Base-by-base conservation (phyloP, 805 yeast genomes). In the Yamadazyma paraphyllophila region DNA sequence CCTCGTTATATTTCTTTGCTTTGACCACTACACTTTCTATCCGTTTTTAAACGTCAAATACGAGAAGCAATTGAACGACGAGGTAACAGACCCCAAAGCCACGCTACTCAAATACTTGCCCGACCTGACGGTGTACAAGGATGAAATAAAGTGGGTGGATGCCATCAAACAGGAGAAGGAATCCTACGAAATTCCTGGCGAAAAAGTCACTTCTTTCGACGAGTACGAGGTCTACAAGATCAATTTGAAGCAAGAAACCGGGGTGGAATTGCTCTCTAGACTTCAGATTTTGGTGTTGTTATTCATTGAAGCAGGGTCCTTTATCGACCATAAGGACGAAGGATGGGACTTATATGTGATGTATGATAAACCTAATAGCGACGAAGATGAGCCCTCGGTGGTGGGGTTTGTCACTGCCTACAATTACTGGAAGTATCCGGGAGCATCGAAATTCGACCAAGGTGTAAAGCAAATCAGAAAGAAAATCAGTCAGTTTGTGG, bases 281-380 rank as follows among this genome's bases (percentile, higher is more conserved):
- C 72, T 90, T 52, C 96, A 89, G 54, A 81, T 91, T 1, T 79
- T 94, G 54, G 87, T 88, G 12, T 67, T 92, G 24, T 70, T 94
- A 9, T 90, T 84, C 66, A 92, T 94, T 54, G 99, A 94, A 61
- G 98, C 96, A 0, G 98, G 97, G 1, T 82, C 95, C 1, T 88
- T 80, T 57, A 89, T 94, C 45, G 97, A 91, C 59, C 73, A 76
- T 33, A 63, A 63, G 0, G 99, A 94, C 63, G 74, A 76, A 7
- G 72, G 77, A 13, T 94, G 99, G 99, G 89, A 87, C 39, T 60
- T 90, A 2, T 91, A 79, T 59, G 69, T 84, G 31, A 52, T 85
- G 44, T 71, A 70, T 53, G 59, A 45, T 17, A 39, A 36, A n/a
- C 29, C 36, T 8, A 47, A 49, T n/a, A 47, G 51, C 14, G 51